Base-by-base conservation (phyloP, 805 yeast genomes). In the Tetrapisispora pingtungensis region DNA sequence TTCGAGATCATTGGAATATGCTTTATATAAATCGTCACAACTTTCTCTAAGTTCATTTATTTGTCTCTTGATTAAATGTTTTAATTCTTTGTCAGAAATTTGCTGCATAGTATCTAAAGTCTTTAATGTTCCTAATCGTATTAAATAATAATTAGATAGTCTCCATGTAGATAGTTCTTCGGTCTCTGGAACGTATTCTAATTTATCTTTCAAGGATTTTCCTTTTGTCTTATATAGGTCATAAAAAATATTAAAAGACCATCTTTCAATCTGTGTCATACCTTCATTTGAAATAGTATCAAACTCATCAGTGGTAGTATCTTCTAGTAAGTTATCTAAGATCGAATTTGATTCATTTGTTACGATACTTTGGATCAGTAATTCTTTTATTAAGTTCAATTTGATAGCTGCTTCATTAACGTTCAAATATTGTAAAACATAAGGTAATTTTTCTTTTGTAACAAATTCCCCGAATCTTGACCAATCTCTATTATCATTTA, bases 401-500 rank as follows among this genome's bases (percentile, higher is more conserved):
- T 46, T 32, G 13, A 58, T 46, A 41, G 49, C 41, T 1, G 46
- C 40, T 1, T 56, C 49, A 36, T 36, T 36, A 13, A 53, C 42
- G 8, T 49, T 27, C 34, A 55, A 36, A 42, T 48, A 53, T 7
- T 43, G 43, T 17, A 54, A 42, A 13, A 51, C 41, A 7, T 33
- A 24, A 24, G 57, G 56, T 20, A 53, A 37, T 0, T 36, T 28
- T 10, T 42, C 40, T 27, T 48, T 44, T 2, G 33, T 36, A 10
- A 48, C 30, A 17, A 48, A 41, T 1, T 40, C 17, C 7, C 54
- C 56, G 27, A 58, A 52, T 7, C 58, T 52, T 10, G 51, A 35
- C 49, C 54, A 57, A 41, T 61, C 66, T 42, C 65, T 54, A 39
- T 62, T 55, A 40, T 47, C 55, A n/a, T 46, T 49, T 45, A 38